These are phyloP conservation scores for Dysphania ambrosioides DNA, from an alignment of 148 eudicot species.

Conservation along the genomic window DNA sequence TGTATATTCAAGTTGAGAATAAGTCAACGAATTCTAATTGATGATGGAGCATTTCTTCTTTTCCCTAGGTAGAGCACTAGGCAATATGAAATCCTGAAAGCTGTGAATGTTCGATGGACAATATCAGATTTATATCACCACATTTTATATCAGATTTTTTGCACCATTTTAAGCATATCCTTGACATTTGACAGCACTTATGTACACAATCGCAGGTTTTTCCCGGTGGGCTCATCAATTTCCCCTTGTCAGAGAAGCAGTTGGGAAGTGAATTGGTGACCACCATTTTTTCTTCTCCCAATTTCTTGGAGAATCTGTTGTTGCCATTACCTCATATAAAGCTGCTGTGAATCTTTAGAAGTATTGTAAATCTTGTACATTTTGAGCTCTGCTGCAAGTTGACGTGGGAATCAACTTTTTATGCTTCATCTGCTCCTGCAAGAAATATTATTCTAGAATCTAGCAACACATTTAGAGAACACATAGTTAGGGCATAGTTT, in stretches of 20 bases:
- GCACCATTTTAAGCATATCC: neutral
- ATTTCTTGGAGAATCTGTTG: neutral
- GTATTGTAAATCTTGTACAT: slow-evolving; percentile 9
- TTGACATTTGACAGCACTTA: neutral
- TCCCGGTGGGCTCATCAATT: slow-evolving; percentile 75
- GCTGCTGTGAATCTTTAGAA: neutral
- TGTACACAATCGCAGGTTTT: slow-evolving; percentile 47
- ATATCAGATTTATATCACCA: neutral
- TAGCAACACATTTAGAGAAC: too few species aligned
- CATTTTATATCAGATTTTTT: neutral
- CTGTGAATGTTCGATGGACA: neutral
- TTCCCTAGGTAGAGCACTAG: too few species aligned
- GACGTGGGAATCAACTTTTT: neutral
- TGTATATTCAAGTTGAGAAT: neutral
- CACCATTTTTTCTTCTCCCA: neutral
- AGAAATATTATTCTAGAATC: too few species aligned
- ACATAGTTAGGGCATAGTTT: too few species aligned
- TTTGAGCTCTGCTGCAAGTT: neutral
- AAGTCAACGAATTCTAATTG: neutral
- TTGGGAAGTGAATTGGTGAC: slow-evolving; percentile 35
- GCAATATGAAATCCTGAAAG: neutral
- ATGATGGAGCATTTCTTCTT: neutral
- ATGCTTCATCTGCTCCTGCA: neutral
- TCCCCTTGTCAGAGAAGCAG: slow-evolving; percentile 48
- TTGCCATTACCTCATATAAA: neutral